A percentile compares a stretch with the other conserved stretches of the same genome.
Evolutionary conservation across 768 basidiomycete genomes (phyloP).

Genomic region (Tricholoma terreum): DNA sequence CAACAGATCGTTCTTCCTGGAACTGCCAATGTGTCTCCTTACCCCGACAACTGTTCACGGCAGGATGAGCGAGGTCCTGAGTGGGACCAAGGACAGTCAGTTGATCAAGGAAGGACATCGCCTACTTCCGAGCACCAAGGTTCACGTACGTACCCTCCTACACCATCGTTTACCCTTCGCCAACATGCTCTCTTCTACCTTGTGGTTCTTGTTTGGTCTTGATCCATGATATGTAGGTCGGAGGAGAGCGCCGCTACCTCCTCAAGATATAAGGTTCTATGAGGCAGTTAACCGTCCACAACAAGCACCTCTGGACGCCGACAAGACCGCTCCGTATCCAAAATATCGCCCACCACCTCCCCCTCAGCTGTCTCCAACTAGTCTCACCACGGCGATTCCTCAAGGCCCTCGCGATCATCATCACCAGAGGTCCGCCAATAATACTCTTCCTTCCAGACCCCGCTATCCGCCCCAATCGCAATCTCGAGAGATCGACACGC

Average conservation of each 20-base stretch:
- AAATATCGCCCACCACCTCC: conserved; percentile 4
- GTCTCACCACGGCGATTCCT: conserved; percentile 1
- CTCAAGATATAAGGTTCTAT: conserved; percentile 39
- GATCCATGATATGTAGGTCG: conserved; percentile 28
- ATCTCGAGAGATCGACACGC: conserved; percentile 1
- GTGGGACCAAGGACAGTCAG: conserved; percentile 11
- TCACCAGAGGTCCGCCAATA: background rate
- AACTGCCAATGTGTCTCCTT: background rate
- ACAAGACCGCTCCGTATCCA: background rate
- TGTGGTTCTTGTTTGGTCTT: conserved; percentile 7
- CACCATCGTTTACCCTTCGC: conserved; percentile 18
- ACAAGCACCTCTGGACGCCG: background rate
- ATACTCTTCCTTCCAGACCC: conserved; percentile 9
- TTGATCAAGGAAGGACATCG: conserved; percentile 5
- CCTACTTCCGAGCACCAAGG: conserved; percentile 14
- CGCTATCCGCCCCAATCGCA: conserved; percentile 10
- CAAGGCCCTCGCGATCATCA: conserved; percentile 4
- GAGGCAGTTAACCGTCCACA: conserved; percentile 17
- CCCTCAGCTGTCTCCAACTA: background rate
- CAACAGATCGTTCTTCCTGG: conserved; percentile 5
- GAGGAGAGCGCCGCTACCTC: conserved; percentile 42
- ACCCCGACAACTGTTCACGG: conserved; percentile 7
- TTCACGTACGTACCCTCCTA: conserved; percentile 32
- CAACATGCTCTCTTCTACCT: conserved; percentile 9
- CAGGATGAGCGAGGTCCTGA: conserved; percentile 12